Percentiles rank a stretch among this genome's conserved stretches.
Evolutionary conservation across 164 flowering plant species (phyloP).

Genomic region (Brasenia schreberi): DNA sequence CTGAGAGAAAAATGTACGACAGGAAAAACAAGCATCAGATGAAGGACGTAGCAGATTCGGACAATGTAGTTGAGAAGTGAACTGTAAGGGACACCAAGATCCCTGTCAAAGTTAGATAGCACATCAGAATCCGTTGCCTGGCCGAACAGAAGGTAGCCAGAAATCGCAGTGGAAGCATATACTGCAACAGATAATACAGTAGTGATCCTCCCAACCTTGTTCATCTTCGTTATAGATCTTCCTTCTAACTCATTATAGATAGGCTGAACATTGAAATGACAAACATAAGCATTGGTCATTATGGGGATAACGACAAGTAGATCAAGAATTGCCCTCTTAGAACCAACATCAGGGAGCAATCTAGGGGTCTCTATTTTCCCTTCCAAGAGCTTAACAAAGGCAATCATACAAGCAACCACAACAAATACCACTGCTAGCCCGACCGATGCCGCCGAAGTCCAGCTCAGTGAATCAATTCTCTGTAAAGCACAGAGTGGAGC

Average conservation of each 20-base stretch:
- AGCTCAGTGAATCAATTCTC: constrained; percentile 86
- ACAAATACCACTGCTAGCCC: constrained; percentile 90
- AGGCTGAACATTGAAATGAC: constrained; percentile 93
- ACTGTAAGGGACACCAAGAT: constrained; percentile 78
- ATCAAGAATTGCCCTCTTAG: constrained; percentile 62
- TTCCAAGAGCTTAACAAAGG: constrained; percentile 63
- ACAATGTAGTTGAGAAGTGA: constrained; percentile 64
- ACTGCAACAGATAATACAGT: constrained; percentile 55
- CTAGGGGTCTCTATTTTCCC: constrained; percentile 63
- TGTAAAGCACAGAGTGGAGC: constrained; percentile 73
- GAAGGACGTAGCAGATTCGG: constrained; percentile 77
- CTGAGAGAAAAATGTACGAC: constrained; percentile 90
- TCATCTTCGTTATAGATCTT: constrained; percentile 84
- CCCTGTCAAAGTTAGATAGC: constrained; percentile 75
- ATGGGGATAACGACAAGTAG: constrained; percentile 91
- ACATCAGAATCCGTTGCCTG: constrained; percentile 75
- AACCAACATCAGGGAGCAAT: constrained; percentile 70
- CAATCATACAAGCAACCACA: constrained; percentile 46
- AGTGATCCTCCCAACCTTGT: constrained; percentile 72
- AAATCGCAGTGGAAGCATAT: constrained; percentile 64
- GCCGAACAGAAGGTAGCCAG: constrained; percentile 85
- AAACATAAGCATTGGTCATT: constrained; percentile 89
- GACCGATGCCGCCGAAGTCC: constrained; percentile 93
- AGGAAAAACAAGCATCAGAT: constrained; percentile 86
- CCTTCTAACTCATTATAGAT: constrained; percentile 91